Evolutionary conservation across 345 rosid species (phyloP).

Genomic region (Cardiospermum halicacabum): DNA sequence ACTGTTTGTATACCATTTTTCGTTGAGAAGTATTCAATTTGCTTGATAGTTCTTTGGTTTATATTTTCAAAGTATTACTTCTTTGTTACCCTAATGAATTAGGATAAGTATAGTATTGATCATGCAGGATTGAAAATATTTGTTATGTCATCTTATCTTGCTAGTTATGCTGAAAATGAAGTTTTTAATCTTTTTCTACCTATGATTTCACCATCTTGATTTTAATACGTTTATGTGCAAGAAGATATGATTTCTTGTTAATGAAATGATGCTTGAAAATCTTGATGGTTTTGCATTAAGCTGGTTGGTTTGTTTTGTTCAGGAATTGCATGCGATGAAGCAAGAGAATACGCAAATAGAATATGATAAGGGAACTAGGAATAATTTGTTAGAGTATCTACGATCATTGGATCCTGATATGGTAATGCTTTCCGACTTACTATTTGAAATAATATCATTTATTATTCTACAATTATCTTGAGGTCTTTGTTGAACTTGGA

Average conservation of each 20-base stretch:
- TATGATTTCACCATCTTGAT: background rate
- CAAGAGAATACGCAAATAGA: slow-evolving; percentile 46
- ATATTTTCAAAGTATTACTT: background rate
- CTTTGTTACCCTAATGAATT: background rate
- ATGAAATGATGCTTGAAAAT: background rate
- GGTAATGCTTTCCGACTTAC: slow-evolving; percentile 31
- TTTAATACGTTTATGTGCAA: background rate
- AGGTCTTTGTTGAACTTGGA: background rate
- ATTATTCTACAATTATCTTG: background rate
- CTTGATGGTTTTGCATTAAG: background rate
- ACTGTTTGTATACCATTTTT: background rate
- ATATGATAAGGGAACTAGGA: slow-evolving; percentile 49
- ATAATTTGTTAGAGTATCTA: slow-evolving; percentile 76
- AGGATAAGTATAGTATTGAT: background rate
- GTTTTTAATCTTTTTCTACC: background rate
- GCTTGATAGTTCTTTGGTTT: too few species aligned
- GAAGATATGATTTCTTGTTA: background rate
- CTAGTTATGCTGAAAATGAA: background rate
- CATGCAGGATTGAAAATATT: background rate
- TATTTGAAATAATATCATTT: background rate
- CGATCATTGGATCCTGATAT: slow-evolving; percentile 72
- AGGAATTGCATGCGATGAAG: slow-evolving; percentile 70
- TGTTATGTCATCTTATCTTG: background rate
- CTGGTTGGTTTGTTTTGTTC: slow-evolving; percentile 19
- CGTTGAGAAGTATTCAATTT: background rate